Evolutionary conservation across 306 rosid species (phyloP).

Genomic region (Vicia sativa): DNA sequence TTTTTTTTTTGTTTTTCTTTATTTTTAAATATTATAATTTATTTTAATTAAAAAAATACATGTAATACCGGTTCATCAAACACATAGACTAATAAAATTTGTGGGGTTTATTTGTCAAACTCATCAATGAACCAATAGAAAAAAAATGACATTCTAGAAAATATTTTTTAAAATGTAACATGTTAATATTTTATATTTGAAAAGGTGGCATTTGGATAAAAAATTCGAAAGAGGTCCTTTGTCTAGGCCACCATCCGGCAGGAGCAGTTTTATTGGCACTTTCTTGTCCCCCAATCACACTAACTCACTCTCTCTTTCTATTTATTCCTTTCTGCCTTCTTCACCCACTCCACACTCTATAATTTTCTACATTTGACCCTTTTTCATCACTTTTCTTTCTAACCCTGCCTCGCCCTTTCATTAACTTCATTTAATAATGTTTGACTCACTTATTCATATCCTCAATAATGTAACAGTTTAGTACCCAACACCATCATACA

Average conservation of each 20-base stretch:
- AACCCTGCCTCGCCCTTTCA: background rate
- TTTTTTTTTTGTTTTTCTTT: no score
- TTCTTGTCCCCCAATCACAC: slow-evolving; percentile 67
- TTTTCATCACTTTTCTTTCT: slow-evolving; percentile 3
- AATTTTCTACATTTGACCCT: background rate
- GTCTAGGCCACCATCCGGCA: slow-evolving; percentile 68
- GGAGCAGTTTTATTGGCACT: slow-evolving; percentile 50
- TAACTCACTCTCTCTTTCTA: slow-evolving; percentile 2
- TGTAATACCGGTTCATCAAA: no score
- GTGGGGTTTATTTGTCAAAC: no score
- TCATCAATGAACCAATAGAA: no score
- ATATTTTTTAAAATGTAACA: no score
- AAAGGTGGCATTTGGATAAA: no score
- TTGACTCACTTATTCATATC: slow-evolving; percentile 32
- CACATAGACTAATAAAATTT: no score
- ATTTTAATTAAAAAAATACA: no score
- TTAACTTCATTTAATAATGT: slow-evolving; percentile 24
- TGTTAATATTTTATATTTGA: no score
- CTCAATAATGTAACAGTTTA: background rate
- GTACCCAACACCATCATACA: background rate
- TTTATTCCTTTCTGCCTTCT: background rate
- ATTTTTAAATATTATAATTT: no score
- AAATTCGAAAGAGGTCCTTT: slow-evolving; percentile 6
- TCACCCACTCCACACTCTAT: slow-evolving; percentile 24
- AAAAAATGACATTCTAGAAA: no score